A percentile compares a stretch with the other conserved stretches of the same genome.
Conservation (phyloP, 2,329 filamentous ascomycete genomes). For the Nothomitra cinnamomea region DNA sequence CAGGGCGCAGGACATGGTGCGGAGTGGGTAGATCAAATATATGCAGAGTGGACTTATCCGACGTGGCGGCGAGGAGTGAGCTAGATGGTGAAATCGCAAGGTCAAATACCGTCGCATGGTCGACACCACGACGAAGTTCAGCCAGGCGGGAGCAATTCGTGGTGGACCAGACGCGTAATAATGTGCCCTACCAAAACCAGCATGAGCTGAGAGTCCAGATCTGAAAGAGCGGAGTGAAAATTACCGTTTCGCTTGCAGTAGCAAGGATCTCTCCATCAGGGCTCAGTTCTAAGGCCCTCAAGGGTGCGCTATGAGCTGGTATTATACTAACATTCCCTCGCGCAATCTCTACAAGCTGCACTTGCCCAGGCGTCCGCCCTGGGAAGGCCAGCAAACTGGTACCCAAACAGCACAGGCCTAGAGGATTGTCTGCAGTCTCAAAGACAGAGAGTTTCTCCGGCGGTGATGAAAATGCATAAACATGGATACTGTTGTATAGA, state of each 20-base stretch:
- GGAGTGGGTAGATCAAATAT: slow-evolving; percentile 68
- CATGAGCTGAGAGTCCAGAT: slow-evolving; percentile 4
- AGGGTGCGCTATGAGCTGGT: slow-evolving; percentile 64
- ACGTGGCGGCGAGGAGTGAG: slow-evolving; percentile 71
- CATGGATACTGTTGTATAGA: slow-evolving; percentile 62
- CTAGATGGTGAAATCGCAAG: slow-evolving; percentile 74
- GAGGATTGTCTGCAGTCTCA: slow-evolving; percentile 71
- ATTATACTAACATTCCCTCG: slow-evolving; percentile 83
- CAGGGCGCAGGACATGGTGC: slow-evolving; percentile 22
- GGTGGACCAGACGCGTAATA: slow-evolving; percentile 74
- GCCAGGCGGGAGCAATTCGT: slow-evolving; percentile 62
- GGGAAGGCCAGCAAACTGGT: slow-evolving; percentile 64
- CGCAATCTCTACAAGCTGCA: slow-evolving; percentile 66
- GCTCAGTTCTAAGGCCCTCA: slow-evolving; percentile 67
- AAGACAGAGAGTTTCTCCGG: slow-evolving; percentile 57
- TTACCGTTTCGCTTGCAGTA: slow-evolving; percentile 69
- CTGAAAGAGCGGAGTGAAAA: slow-evolving; percentile 6
- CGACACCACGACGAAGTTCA: slow-evolving; percentile 77
- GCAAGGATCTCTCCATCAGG: slow-evolving; percentile 66
- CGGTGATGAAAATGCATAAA: slow-evolving; percentile 63
- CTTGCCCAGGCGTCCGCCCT: slow-evolving; percentile 71
- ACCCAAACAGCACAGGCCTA: slow-evolving; percentile 65
- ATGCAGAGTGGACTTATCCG: slow-evolving; percentile 91
- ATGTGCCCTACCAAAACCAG: slow-evolving; percentile 44
- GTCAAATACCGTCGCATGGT: slow-evolving; percentile 74